These are phyloP conservation scores for Ceratocystis huliohia DNA, from an alignment of 2,329 filamentous ascomycete species.

Conservation along the genomic window DNA sequence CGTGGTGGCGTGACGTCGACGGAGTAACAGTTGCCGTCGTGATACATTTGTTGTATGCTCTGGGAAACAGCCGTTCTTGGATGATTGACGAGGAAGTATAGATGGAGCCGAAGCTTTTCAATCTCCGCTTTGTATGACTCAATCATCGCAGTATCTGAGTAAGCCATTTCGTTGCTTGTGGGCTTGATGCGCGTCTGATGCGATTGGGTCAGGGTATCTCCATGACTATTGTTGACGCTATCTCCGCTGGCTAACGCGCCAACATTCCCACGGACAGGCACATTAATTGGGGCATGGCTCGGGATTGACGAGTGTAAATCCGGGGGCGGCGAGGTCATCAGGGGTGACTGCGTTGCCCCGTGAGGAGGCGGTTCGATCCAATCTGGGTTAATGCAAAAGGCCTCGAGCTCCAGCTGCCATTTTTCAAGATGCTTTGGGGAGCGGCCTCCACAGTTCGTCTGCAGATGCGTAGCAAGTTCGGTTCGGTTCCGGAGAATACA, in stretches of 20 bases:
- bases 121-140: conserved; percentile 16
- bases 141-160: conserved; percentile 1
- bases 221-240: neutral
- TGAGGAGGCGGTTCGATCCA: conserved; percentile 15
- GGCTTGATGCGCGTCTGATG: neutral
- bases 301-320: conserved; percentile 2
- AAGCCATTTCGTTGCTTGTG: neutral
- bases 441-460: conserved; percentile 16
- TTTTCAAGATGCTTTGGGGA: conserved; percentile 19
- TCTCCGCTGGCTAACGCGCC: neutral
- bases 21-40: conserved; percentile 1
- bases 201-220: neutral
- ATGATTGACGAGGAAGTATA: conserved; percentile 14
- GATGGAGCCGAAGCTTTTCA: conserved; percentile 16
- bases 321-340: conserved; percentile 8
- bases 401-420: conserved; percentile 18
- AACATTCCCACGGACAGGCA: conserved; percentile 9
- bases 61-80: conserved; percentile 4
- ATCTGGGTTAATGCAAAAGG: conserved; percentile 17
- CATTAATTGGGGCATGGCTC: neutral
- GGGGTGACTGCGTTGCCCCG: conserved; percentile 5
- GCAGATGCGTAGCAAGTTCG: conserved; percentile 14
- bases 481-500: conserved; percentile 15
- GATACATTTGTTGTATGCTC: conserved; percentile 10
- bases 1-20: neutral